phyloP scores from a whole-genome alignment of 2,329 filamentous ascomycete genomes.

The Dactylellina sp. region DNA sequence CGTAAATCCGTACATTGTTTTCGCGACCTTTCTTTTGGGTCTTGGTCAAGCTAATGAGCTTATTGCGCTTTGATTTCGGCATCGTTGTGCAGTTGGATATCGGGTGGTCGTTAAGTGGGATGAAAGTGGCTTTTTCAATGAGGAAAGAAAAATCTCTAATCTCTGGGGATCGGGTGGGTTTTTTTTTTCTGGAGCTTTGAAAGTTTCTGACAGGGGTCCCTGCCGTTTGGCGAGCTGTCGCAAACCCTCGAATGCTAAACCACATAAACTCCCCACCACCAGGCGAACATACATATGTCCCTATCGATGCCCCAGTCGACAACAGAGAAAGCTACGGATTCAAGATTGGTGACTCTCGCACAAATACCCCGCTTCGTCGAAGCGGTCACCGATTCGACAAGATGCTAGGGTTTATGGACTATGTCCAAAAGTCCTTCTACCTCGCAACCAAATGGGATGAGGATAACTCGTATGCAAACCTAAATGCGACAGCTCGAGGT shows the following conservation, averaged over 20 bases:
- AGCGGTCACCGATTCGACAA: slow-evolving; percentile 60
- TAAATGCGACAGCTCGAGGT: slow-evolving; percentile 87
- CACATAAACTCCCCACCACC: not conserved
- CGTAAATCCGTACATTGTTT: slow-evolving; percentile 84
- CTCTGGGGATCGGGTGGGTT: slow-evolving; percentile 33
- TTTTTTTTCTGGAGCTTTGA: slow-evolving; percentile 25
- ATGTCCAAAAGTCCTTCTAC: slow-evolving; percentile 91
- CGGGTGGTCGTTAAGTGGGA: slow-evolving; percentile 1
- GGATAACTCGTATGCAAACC: slow-evolving; percentile 89
- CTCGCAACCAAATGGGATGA: slow-evolving; percentile 86
- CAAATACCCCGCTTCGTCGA: slow-evolving; percentile 41
- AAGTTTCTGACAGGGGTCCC: slow-evolving; percentile 48
- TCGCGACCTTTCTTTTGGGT: slow-evolving; percentile 95
- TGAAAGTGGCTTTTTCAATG: slow-evolving; percentile 21
- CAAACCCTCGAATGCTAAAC: slow-evolving; percentile 23
- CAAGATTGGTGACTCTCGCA: slow-evolving; percentile 40
- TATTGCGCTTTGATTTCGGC: slow-evolving; percentile 96
- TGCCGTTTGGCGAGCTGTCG: slow-evolving; percentile 34
- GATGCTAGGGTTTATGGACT: slow-evolving; percentile 98
- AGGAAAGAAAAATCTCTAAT: slow-evolving; percentile 50
- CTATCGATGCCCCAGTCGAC: too few relatives aligned
- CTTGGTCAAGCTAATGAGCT: slow-evolving; percentile 88
- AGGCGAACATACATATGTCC: slow-evolving; percentile 10
- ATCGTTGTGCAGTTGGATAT: slow-evolving; percentile 67
- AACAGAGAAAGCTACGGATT: not conserved